Evolutionary conservation across 202 grass and related monocot genomes (phyloP).

Genomic region (Carex arenaria): DNA sequence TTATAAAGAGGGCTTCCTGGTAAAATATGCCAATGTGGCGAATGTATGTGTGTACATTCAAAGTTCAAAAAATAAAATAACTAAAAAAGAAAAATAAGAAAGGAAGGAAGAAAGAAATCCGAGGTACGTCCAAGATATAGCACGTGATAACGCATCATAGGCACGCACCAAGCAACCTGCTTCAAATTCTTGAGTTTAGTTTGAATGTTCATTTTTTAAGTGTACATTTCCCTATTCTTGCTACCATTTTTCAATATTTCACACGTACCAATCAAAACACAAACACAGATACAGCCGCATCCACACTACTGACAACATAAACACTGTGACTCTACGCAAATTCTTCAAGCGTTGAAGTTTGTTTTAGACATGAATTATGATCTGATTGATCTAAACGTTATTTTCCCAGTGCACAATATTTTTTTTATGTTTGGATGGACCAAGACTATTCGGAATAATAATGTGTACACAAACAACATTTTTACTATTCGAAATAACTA

Average conservation of each 20-base stretch:
- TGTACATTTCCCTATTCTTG: background rate
- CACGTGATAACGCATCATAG: slow-evolving; percentile 13
- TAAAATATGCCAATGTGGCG: slow-evolving; percentile 1
- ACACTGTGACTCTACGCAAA: background rate
- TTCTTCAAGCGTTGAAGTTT: background rate
- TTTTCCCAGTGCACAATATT: background rate
- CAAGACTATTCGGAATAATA: too few species aligned
- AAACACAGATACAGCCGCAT: background rate
- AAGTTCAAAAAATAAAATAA: background rate
- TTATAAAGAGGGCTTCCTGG: background rate
- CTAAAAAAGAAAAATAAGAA: background rate
- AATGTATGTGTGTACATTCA: background rate
- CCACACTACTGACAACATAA: background rate
- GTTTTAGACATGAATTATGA: background rate
- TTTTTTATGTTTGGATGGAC: too few species aligned
- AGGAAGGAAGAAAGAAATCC: background rate
- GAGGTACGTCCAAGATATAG: background rate
- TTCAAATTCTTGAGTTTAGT: background rate
- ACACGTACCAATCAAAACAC: background rate
- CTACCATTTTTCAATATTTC: background rate
- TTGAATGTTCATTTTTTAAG: background rate
- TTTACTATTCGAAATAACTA: too few species aligned
- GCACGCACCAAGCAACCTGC: background rate
- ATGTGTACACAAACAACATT: too few species aligned
- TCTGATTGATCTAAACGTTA: background rate